Conservation (phyloP, 148 eudicot species). For the Diospyros lotus region DNA sequence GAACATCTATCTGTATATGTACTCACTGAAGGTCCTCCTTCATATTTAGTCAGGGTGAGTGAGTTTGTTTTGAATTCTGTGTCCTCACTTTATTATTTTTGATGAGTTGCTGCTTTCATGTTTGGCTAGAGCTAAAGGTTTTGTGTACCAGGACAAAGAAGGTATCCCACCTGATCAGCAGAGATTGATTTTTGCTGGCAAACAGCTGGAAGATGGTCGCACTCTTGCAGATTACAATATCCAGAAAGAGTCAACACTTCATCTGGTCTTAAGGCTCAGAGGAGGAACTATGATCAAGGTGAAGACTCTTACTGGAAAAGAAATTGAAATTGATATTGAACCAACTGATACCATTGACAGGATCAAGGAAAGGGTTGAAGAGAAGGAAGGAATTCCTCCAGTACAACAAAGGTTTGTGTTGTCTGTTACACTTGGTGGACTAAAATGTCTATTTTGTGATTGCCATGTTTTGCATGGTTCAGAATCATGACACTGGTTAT, state of each 20-base stretch:
- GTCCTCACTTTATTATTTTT: neutral
- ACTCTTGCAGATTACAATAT: conserved; percentile 38
- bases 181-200: conserved; percentile 40
- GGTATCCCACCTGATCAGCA: conserved; percentile 40
- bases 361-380: conserved; percentile 57
- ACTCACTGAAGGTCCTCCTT: no score
- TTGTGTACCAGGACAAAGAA: conserved; percentile 27
- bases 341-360: conserved; percentile 66
- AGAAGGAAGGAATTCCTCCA: conserved; percentile 64
- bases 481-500: neutral
- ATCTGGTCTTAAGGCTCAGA: conserved; percentile 38
- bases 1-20: no score
- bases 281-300: conserved; percentile 64
- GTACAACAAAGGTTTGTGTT: conserved; percentile 43
- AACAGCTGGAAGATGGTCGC: conserved; percentile 44
- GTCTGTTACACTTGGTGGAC: neutral
- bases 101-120: neutral
- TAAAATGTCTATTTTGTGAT: neutral
- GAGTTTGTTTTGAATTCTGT: no score
- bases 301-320: conserved; percentile 60
- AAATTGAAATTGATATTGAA: conserved; percentile 57
- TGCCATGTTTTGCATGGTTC: neutral
- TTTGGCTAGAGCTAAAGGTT: neutral
- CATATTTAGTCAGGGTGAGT: no score
- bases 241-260: conserved; percentile 42